Evolutionary conservation across 768 basidiomycete genomes (phyloP), one percentile per base, ranked within the genome.

Genomic region (Psilocybe subaeruginosa): DNA sequence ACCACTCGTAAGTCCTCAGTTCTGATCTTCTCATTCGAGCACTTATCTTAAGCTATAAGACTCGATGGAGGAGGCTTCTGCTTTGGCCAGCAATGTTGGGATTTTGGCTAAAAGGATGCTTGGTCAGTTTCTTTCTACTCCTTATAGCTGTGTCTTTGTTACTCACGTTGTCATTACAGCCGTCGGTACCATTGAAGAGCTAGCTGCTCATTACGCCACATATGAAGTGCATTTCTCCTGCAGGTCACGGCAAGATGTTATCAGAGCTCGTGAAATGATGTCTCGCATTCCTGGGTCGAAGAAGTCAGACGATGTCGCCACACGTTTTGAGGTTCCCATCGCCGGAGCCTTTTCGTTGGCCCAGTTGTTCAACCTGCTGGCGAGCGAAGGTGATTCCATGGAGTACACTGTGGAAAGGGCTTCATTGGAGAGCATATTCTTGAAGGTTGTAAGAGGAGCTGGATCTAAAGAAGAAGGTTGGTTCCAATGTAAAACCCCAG

Each of bases 181-280:
- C 61, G 76, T 92, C 47, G 90, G 89, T 1, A 87, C 89, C 3
- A 85, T 83, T 0, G 80, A 84, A 30, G 78, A 81, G 3, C 82
- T 93, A 4, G 85, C 85, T 0, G 76, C 82, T 29, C 85, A 89
- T 14, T 88, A 91, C 67, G 85, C 86, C 5, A 85, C 81, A 1
- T 93, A 93, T 71, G 90, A 92, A 66, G 85, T 92, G 23, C 91
- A 92, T 70, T 87, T 93, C 69, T 81, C 83, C 1, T 88, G 86
- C 62, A 83, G 83, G 1, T 85, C 84, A 0, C 79, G 86, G 8
- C 86, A 88, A 57, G 89, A 90, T 35, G 74, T 85, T 14, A 65
- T 72, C 6, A 79, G 77, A 60, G 87, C 88, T 6, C 86, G 85
- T 49, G 71, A 77, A 2, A 73, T 90, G 43, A 89, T 91, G 87